A percentile compares a stretch with the other conserved stretches of the same genome.
These are phyloP conservation scores for Peronosclerospora sorghi DNA, from an alignment of 352 stramenopile species.

Conservation along the genomic window DNA sequence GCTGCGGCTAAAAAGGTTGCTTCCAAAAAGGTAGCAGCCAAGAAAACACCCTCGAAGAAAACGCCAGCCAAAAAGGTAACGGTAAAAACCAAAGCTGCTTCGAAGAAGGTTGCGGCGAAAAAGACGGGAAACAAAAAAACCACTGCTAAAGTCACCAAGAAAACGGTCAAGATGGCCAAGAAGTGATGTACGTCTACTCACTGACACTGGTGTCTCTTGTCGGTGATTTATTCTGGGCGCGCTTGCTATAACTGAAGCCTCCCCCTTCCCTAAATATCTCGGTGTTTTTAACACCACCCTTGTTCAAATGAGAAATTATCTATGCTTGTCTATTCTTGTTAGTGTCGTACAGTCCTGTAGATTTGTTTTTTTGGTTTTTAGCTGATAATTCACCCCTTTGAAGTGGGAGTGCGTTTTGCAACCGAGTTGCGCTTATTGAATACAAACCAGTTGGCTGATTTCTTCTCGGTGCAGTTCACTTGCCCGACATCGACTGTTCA, in stretches of 20 bases:
- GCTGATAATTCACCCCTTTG: too few species aligned
- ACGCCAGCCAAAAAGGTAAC: slow-evolving; percentile 29
- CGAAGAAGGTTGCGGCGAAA: slow-evolving; percentile 47
- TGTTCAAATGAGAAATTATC: slow-evolving; percentile 29
- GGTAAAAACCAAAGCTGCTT: slow-evolving; percentile 34
- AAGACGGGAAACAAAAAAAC: slow-evolving; percentile 49
- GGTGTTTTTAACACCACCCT: slow-evolving; percentile 87
- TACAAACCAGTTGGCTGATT: slow-evolving; percentile 35
- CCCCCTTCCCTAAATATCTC: slow-evolving; percentile 25
- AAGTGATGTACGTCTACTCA: slow-evolving; percentile 31
- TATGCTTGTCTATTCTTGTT: background rate
- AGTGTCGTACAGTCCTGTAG: background rate
- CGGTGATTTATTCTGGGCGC: slow-evolving; percentile 23
- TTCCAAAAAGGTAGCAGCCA: slow-evolving; percentile 51
- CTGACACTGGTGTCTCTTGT: slow-evolving; percentile 17
- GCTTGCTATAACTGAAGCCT: background rate
- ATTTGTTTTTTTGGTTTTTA: too few species aligned
- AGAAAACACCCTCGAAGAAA: slow-evolving; percentile 22
- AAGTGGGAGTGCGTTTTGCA: slow-evolving; percentile 1
- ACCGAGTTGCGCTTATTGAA: slow-evolving; percentile 23
- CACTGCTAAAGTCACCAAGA: slow-evolving; percentile 28
- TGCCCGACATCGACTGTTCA: slow-evolving; percentile 42
- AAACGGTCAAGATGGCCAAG: slow-evolving; percentile 44
- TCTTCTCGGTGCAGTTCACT: slow-evolving; percentile 58
- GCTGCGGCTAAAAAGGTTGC: slow-evolving; percentile 54